These are phyloP conservation scores for Eutreptiella sp. DNA, from an alignment of 208 protist genomes.

Conservation along the genomic window DNA sequence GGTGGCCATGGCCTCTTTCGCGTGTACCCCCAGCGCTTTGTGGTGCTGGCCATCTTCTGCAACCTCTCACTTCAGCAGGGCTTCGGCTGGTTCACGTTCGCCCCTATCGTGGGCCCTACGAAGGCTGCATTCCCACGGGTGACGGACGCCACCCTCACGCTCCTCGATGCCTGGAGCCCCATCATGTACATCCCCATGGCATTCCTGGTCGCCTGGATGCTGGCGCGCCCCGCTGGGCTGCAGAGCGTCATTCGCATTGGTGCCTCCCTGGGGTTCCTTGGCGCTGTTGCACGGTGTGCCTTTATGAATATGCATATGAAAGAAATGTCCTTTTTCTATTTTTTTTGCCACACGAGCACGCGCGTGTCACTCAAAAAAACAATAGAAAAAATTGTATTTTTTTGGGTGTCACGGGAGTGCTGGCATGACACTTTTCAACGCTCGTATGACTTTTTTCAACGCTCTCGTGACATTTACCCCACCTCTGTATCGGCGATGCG, in stretches of 20 bases:
- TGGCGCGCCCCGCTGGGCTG: constrained; percentile 62
- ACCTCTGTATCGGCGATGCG: too few species aligned
- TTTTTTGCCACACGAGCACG: too few species aligned
- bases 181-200: constrained; percentile 58
- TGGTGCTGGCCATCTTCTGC: constrained; percentile 68
- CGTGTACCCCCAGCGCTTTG: too few species aligned
- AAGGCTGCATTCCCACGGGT: constrained; percentile 57
- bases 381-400: too few species aligned
- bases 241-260: constrained; percentile 58
- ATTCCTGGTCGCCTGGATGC: constrained; percentile 63
- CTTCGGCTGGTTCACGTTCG: constrained; percentile 76
- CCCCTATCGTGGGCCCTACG: constrained; percentile 61
- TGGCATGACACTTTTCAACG: too few species aligned
- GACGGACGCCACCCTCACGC: constrained; percentile 45
- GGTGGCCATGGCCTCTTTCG: too few species aligned
- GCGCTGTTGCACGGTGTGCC: too few species aligned
- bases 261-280: constrained; percentile 51
- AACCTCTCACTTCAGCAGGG: constrained; percentile 73
- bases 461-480: constrained; percentile 45
- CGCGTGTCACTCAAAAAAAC: too few species aligned
- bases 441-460: too few species aligned
- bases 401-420: too few species aligned
- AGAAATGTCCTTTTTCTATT: too few species aligned
- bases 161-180: constrained; percentile 72
- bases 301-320: too few species aligned